Conservation (phyloP, 495 filamentous ascomycete genomes). For the Aspergillus carlsbadensis region DNA sequence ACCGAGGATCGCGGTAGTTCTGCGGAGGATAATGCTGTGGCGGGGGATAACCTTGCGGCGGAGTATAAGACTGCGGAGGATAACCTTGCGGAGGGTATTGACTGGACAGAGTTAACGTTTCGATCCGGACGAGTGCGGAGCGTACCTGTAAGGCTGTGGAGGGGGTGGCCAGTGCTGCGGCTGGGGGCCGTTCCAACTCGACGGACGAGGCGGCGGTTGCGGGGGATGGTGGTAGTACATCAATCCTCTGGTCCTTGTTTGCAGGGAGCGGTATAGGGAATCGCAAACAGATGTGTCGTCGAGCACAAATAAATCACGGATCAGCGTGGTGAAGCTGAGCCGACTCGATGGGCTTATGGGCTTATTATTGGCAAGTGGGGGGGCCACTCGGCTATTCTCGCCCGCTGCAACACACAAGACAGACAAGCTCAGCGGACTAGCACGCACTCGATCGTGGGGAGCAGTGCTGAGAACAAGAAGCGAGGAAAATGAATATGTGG, state of each 20-base stretch:
- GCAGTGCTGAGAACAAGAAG: background rate
- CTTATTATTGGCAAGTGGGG: no score
- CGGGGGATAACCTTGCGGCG: constrained; percentile 8
- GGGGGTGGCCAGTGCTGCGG: constrained; percentile 21
- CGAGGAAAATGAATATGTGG: background rate
- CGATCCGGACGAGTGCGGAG: background rate
- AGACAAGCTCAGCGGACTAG: no score
- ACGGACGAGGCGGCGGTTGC: constrained; percentile 24
- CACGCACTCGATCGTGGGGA: background rate
- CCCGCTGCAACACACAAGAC: background rate
- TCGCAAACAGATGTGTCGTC: no score
- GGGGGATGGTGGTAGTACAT: constrained; percentile 32
- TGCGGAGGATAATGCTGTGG: constrained; percentile 18
- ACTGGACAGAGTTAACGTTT: no score
- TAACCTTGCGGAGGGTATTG: constrained; percentile 3
- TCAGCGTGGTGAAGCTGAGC: background rate
- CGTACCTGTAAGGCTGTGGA: constrained; percentile 21
- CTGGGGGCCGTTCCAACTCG: constrained; percentile 27
- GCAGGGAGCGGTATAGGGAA: background rate
- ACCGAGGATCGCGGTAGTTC: constrained; percentile 15
- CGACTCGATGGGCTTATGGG: background rate
- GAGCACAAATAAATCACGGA: background rate
- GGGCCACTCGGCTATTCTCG: background rate
- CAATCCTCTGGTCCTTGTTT: constrained; percentile 5
- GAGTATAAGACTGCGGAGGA: constrained; percentile 15